Base-by-base conservation (phyloP, 257 asterid genomes). In the Solanum rostratum region DNA sequence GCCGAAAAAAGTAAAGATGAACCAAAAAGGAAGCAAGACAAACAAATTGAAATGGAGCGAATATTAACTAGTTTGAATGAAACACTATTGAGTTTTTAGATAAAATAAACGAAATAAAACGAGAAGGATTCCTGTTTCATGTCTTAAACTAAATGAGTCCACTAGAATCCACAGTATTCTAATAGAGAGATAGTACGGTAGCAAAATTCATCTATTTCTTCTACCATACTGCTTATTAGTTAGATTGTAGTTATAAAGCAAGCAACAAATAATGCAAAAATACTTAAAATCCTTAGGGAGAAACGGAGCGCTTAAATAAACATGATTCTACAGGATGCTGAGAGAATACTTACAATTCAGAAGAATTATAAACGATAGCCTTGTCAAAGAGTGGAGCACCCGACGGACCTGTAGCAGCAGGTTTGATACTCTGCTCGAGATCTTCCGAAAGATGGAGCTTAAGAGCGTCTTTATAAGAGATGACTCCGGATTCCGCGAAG, bases 301-400 rank as follows among this genome's bases (percentile, higher is more conserved):
- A 18, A 22, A 41, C 3, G 10, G 22, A 15, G 22, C 7, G 12
- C 45, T 15, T 29, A 15, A 11, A 63, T 65, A 30, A 66, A 66
- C 46, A 6, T 7, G 22, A 65, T 30, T 11, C 57, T 14, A n/a
- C 29, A 27, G 22, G 30, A 63, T 27, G 27, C 63, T n/a, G 49
- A 63, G 33, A 68, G 24, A 84, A 63, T 33, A 62, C 99, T 93
- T 90, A 96, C 99, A 94, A 55, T 65, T 92, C 93, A 27, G 93
- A 88, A 66, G 98, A 94, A 84, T 92, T 94, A 49, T 90, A 93
- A 62, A 88, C 89, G 79, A 96, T 90, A 30, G 97, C 98, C 89
- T 96, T 96, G 91, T 96, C 98, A 15, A 91, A 96, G 45, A 96
- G 97, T 80, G 98, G 98, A 71, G 99, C 98, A 79, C 98, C 99